phyloP scores from a whole-genome alignment of 495 filamentous ascomycete genomes.

The Lindgomyces ingoldianus region DNA sequence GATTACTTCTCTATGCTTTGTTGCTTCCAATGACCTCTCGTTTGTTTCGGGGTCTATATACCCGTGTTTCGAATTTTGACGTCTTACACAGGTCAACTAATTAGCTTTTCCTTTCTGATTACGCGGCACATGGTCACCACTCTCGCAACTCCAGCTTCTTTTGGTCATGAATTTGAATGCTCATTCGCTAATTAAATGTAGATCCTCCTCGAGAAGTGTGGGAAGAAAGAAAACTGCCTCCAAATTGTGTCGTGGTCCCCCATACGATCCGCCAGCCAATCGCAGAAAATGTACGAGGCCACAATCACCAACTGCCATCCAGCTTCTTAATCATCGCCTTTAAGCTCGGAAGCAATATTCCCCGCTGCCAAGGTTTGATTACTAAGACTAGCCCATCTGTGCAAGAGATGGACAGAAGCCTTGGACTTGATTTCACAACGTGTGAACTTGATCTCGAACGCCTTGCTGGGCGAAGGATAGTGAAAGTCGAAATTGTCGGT shows the following conservation, averaged over 20 bases:
- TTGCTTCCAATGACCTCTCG: background rate
- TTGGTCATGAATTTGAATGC: too few species aligned
- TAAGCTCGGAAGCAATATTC: conserved; percentile 9
- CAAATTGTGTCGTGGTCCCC: too few species aligned
- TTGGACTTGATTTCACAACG: background rate
- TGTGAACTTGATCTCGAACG: conserved; percentile 6
- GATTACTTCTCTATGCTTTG: background rate
- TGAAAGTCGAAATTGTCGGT: background rate
- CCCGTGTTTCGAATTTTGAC: too few species aligned
- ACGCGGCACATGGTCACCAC: background rate
- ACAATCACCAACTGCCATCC: too few species aligned
- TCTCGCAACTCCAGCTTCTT: too few species aligned
- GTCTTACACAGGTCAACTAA: background rate
- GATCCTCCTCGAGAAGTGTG: too few species aligned
- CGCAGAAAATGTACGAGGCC: too few species aligned
- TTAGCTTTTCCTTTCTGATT: background rate
- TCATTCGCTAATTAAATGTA: too few species aligned
- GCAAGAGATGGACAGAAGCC: conserved; percentile 2
- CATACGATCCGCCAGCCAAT: too few species aligned
- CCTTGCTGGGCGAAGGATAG: background rate
- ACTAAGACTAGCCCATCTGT: background rate
- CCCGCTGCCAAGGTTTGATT: conserved; percentile 22
- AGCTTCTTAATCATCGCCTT: background rate
- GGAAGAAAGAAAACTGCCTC: too few species aligned
- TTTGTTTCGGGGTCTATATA: background rate